These are phyloP conservation scores for Penicillium herquei DNA, from an alignment of 495 filamentous ascomycete species.

Conservation along the genomic window DNA sequence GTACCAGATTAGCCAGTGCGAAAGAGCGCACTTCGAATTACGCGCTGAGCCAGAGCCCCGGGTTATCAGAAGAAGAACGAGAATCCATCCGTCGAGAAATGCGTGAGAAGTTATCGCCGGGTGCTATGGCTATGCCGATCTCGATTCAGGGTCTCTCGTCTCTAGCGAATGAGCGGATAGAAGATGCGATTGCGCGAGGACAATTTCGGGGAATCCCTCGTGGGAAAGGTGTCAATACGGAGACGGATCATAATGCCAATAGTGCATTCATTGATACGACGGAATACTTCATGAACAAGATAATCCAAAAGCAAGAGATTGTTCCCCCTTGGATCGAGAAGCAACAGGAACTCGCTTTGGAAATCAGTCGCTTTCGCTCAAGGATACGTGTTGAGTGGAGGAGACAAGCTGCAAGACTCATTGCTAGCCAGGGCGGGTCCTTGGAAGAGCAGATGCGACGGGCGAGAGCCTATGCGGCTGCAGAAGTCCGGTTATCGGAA, in stretches of 20 bases:
- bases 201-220: constrained; percentile 87
- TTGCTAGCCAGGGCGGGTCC: constrained; percentile 75
- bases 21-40: constrained; percentile 78
- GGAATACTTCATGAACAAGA: constrained; percentile 98
- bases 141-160: constrained; percentile 76
- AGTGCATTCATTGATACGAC: constrained; percentile 95
- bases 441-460: constrained; percentile 72
- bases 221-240: constrained; percentile 66
- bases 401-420: constrained; percentile 75
- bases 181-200: constrained; percentile 87
- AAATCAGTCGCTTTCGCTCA: constrained; percentile 66
- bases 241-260: constrained; percentile 76
- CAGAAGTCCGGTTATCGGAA: constrained; percentile 57
- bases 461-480: constrained; percentile 70
- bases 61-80: constrained; percentile 65
- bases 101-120: constrained; percentile 74
- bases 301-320: constrained; percentile 86
- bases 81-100: constrained; percentile 68
- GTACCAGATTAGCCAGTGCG: constrained; percentile 68
- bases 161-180: constrained; percentile 89
- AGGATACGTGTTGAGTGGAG: constrained; percentile 82
- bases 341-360: constrained; percentile 81
- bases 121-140: constrained; percentile 71
- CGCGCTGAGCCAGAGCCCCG: constrained; percentile 55
- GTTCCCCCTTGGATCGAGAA: constrained; percentile 80